Percentiles rank a stretch among this genome's conserved stretches.
Evolutionary conservation across 192 early-diverging fungal genomes (phyloP).

Genomic region (Podila verticillata): DNA sequence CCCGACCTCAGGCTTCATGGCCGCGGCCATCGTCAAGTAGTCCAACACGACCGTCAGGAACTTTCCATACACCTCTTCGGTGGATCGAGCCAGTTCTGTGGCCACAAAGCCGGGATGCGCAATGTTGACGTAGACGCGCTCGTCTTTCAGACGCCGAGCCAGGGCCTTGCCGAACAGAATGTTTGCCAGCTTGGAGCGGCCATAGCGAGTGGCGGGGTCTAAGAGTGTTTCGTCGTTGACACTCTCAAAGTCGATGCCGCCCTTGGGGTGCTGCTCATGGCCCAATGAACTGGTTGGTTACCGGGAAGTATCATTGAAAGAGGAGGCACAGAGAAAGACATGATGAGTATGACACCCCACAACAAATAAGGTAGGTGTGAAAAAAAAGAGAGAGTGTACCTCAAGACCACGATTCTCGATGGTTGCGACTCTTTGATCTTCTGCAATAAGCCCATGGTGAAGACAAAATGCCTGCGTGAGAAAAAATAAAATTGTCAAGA

Average conservation of each 20-base stretch:
- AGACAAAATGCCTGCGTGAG: slow-evolving; percentile 12
- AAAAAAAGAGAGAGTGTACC: too few species aligned
- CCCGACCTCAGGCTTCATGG: slow-evolving; percentile 35
- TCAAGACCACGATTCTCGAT: slow-evolving; percentile 42
- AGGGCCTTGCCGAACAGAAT: slow-evolving; percentile 59
- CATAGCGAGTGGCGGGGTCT: slow-evolving; percentile 37
- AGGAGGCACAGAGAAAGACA: too few species aligned
- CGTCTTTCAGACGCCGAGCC: slow-evolving; percentile 20
- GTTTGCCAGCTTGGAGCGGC: slow-evolving; percentile 60
- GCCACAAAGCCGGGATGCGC: slow-evolving; percentile 45
- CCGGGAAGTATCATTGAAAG: too few species aligned
- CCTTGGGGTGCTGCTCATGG: slow-evolving; percentile 15
- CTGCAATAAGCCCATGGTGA: slow-evolving; percentile 15
- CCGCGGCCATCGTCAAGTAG: not conserved
- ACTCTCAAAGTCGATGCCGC: slow-evolving; percentile 51
- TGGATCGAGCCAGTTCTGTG: slow-evolving; percentile 46
- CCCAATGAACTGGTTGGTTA: slow-evolving; percentile 13
- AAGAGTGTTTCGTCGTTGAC: slow-evolving; percentile 45
- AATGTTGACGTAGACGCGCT: slow-evolving; percentile 14
- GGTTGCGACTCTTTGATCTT: slow-evolving; percentile 26
- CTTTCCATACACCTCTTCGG: not conserved
- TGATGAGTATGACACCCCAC: too few species aligned
- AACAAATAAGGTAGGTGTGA: too few species aligned
- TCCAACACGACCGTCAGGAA: not conserved
- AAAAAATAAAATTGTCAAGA: too few species aligned